A percentile compares a stretch with the other conserved stretches of the same genome.
phyloP scores from a whole-genome alignment of 495 filamentous ascomycete genomes.

The Tuber melanosporum region DNA sequence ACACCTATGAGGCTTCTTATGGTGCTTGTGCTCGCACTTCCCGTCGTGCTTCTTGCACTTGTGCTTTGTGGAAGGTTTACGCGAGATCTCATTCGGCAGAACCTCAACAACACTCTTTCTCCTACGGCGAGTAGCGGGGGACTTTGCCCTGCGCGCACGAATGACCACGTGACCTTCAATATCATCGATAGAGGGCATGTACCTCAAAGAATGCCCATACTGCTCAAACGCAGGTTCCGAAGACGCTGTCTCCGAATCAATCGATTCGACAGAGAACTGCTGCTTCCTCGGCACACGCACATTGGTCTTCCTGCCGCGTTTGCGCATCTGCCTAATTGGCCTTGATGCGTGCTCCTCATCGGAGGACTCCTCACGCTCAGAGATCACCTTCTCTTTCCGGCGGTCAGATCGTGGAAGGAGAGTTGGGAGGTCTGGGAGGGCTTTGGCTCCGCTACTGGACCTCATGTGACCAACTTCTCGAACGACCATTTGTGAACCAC shows the following conservation, averaged over 20 bases:
- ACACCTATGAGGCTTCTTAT: slow-evolving; percentile 63
- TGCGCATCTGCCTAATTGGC: slow-evolving; percentile 26
- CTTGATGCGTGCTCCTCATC: slow-evolving; percentile 30
- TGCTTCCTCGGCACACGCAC: slow-evolving; percentile 36
- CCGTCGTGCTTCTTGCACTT: slow-evolving; percentile 43
- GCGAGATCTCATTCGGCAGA: slow-evolving; percentile 38
- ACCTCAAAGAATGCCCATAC: slow-evolving; percentile 27
- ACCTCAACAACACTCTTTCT: slow-evolving; percentile 10
- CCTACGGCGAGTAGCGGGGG: slow-evolving; percentile 23
- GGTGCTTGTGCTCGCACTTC: slow-evolving; percentile 26
- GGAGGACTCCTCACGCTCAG: slow-evolving; percentile 29
- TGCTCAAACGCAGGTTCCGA: slow-evolving; percentile 26
- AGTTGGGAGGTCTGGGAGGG: slow-evolving; percentile 28
- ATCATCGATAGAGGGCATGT: slow-evolving; percentile 32
- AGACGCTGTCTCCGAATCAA: slow-evolving; percentile 33
- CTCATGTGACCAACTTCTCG: slow-evolving; percentile 31
- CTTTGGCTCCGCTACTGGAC: slow-evolving; percentile 26
- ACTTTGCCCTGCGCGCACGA: slow-evolving; percentile 22
- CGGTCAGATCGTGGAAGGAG: slow-evolving; percentile 27
- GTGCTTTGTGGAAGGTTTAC: slow-evolving; percentile 39
- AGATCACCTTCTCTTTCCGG: slow-evolving; percentile 19
- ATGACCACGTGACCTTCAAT: slow-evolving; percentile 24
- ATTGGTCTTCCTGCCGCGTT: slow-evolving; percentile 33
- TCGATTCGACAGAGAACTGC: slow-evolving; percentile 30
- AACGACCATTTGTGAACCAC: slow-evolving; percentile 27